Conservation (phyloP, 495 filamentous ascomycete genomes). For the Penicillium turbatum region DNA sequence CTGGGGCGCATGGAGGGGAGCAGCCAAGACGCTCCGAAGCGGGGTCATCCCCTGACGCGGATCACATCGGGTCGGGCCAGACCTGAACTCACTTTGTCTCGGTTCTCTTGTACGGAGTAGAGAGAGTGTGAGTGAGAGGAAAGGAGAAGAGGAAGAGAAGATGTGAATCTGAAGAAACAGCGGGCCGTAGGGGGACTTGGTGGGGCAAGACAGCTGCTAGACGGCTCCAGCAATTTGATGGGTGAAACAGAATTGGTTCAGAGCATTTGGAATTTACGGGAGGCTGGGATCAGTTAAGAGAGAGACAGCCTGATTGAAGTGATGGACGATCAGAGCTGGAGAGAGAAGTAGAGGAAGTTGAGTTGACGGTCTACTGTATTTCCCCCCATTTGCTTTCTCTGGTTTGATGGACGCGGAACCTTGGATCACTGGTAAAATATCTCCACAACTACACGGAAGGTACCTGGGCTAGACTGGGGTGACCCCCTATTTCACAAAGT, state of each 20-base stretch:
- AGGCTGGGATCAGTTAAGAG: not conserved
- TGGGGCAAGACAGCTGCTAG: slow-evolving; percentile 8
- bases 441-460: slow-evolving; percentile 1
- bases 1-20: not conserved
- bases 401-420: slow-evolving; percentile 7
- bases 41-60: slow-evolving; percentile 6
- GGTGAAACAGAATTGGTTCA: slow-evolving; percentile 4
- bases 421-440: slow-evolving; percentile 1
- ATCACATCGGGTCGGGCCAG: not conserved
- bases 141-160: not conserved
- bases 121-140: not conserved
- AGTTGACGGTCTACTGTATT: not conserved
- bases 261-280: not conserved
- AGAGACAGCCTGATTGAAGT: not conserved
- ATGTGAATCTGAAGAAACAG: slow-evolving; percentile 11
- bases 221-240: slow-evolving; percentile 2
- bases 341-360: not conserved
- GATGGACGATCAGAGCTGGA: not conserved
- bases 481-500: not conserved
- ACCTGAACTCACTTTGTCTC: not conserved
- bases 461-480: not conserved
- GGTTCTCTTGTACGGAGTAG: not conserved
- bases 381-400: slow-evolving; percentile 1
- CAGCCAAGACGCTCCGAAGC: slow-evolving; percentile 9
- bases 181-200: slow-evolving; percentile 2